Conservation (phyloP, 345 rosid species). For the Dipteronia sinensis region DNA sequence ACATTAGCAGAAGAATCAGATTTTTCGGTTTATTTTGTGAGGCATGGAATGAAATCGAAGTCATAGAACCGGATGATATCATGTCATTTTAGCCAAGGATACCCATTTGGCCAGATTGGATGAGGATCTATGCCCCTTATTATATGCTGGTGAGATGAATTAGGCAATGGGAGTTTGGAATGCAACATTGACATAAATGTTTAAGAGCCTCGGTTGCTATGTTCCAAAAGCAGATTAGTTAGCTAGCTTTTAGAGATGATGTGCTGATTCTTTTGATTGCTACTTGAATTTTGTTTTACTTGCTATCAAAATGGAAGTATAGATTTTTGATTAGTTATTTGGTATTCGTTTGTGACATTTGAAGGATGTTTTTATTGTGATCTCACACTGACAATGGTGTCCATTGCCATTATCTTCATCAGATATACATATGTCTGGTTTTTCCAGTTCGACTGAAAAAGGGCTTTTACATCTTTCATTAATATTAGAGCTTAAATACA, state of each 20-base stretch:
- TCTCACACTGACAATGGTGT: no score
- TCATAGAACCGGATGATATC: constrained; percentile 10
- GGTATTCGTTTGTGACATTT: not conserved
- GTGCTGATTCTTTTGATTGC: constrained; percentile 10
- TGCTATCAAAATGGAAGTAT: constrained; percentile 8
- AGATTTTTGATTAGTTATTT: not conserved
- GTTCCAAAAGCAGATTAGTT: no score
- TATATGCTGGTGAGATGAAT: not conserved
- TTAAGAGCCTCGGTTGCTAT: not conserved
- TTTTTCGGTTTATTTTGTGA: not conserved
- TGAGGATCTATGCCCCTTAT: constrained; percentile 1
- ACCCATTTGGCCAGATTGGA: not conserved
- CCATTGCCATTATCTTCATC: no score
- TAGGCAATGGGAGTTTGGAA: constrained; percentile 1
- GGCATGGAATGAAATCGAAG: constrained; percentile 1
- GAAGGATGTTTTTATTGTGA: no score
- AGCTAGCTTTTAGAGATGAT: not conserved
- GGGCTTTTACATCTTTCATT: no score
- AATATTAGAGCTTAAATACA: no score
- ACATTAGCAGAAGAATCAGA: constrained; percentile 17
- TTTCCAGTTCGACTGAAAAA: no score
- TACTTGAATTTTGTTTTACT: not conserved
- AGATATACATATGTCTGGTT: no score
- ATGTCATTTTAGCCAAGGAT: not conserved
- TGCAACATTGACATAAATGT: not conserved